Conservation (phyloP, 768 basidiomycete genomes). For the Boletus subcaerulescens region DNA sequence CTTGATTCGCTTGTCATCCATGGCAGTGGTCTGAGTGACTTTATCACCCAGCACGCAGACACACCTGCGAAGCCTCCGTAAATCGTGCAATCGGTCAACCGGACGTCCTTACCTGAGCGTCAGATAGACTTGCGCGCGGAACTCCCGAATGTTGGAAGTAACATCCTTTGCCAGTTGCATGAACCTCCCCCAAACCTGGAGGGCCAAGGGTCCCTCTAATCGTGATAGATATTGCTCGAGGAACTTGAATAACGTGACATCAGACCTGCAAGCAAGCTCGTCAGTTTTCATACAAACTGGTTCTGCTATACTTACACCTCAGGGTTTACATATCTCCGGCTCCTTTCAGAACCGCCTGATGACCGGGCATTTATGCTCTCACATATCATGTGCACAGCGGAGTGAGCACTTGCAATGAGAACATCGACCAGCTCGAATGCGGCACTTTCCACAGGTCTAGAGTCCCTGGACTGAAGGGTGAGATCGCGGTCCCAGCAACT, state of each 20-base stretch:
- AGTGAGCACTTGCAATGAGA: constrained; percentile 81
- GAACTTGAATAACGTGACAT: constrained; percentile 75
- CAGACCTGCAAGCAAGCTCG: constrained; percentile 50
- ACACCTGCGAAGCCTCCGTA: constrained; percentile 46
- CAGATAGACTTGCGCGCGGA: constrained; percentile 68
- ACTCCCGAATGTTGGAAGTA: constrained; percentile 58
- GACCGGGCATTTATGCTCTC: constrained; percentile 72
- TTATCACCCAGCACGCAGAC: constrained; percentile 78
- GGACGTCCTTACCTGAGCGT: constrained; percentile 60
- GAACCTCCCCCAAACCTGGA: constrained; percentile 88
- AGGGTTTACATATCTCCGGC: constrained; percentile 58
- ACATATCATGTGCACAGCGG: constrained; percentile 83
- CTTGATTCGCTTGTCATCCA: constrained; percentile 84
- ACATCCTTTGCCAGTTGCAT: constrained; percentile 79
- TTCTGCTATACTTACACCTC: constrained; percentile 52
- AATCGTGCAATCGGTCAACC: constrained; percentile 5
- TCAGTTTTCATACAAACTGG: neutral
- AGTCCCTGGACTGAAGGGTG: constrained; percentile 42
- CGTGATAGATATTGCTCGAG: constrained; percentile 81
- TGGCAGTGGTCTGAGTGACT: constrained; percentile 81
- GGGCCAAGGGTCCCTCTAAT: constrained; percentile 85
- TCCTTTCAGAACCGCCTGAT: constrained; percentile 53
- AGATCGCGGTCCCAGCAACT: constrained; percentile 74
- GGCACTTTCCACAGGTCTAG: constrained; percentile 41
- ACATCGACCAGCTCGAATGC: constrained; percentile 83